phyloP scores from a whole-genome alignment of 345 rosid genomes.

The Heritiera fomes region DNA sequence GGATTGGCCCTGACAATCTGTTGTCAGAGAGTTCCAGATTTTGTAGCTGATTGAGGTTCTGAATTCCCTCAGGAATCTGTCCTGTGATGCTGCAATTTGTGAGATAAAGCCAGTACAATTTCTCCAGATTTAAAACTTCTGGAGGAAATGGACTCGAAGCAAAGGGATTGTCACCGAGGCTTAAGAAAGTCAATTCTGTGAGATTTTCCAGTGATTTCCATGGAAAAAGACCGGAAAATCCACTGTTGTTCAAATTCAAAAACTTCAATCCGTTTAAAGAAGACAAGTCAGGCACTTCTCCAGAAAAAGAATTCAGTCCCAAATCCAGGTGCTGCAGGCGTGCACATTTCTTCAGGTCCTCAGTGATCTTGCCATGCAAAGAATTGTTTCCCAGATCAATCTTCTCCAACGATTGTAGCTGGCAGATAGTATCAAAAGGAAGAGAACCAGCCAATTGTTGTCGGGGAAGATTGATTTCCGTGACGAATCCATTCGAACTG shows the following conservation, averaged over 20 bases:
- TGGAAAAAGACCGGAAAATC: slow-evolving; percentile 66
- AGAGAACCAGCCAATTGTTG: slow-evolving; percentile 44
- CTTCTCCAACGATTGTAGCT: slow-evolving; percentile 47
- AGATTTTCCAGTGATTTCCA: slow-evolving; percentile 66
- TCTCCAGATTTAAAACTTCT: slow-evolving; percentile 54
- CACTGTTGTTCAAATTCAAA: slow-evolving; percentile 60
- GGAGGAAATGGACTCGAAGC: slow-evolving; percentile 50
- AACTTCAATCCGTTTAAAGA: slow-evolving; percentile 38
- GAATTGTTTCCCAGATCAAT: slow-evolving; percentile 53
- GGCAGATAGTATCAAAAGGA: slow-evolving; percentile 62
- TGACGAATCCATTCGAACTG: slow-evolving; percentile 41
- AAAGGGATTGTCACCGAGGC: slow-evolving; percentile 77
- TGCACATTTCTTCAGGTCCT: slow-evolving; percentile 47
- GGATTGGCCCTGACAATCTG: slow-evolving; percentile 55
- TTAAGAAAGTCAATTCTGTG: slow-evolving; percentile 52
- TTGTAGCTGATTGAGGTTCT: slow-evolving; percentile 49
- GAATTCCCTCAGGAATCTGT: slow-evolving; percentile 64
- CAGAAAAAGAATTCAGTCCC: slow-evolving; percentile 60
- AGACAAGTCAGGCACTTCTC: slow-evolving; percentile 63
- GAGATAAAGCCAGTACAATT: slow-evolving; percentile 65
- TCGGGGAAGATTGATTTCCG: slow-evolving; percentile 57
- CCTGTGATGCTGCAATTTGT: slow-evolving; percentile 73
- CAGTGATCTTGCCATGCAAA: slow-evolving; percentile 41
- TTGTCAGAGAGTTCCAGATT: slow-evolving; percentile 76
- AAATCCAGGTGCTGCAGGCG: slow-evolving; percentile 54